Evolutionary conservation across 2,329 filamentous ascomycete species (phyloP).

Genomic region (Plectosphaerella cucumerina): DNA sequence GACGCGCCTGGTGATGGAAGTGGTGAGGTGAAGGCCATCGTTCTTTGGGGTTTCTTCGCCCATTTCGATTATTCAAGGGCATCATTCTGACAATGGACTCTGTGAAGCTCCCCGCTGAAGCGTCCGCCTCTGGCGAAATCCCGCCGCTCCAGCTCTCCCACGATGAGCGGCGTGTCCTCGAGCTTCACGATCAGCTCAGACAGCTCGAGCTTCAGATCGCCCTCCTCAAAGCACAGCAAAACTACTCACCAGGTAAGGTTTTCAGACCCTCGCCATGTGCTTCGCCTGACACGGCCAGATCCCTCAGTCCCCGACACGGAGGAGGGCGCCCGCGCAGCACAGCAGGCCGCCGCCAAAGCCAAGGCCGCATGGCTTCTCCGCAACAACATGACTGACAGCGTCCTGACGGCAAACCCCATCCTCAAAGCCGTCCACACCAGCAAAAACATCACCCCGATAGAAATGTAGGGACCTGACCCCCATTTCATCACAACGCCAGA

Average conservation of each 20-base stretch:
- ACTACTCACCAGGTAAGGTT: conserved; percentile 27
- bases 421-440: conserved; percentile 73
- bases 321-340: conserved; percentile 44
- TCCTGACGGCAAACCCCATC: conserved; percentile 69
- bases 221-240: conserved; percentile 52
- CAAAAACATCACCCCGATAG: conserved; percentile 57
- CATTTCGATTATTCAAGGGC: background rate
- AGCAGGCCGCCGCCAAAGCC: conserved; percentile 65
- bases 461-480: conserved; percentile 51
- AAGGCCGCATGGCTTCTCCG: conserved; percentile 66
- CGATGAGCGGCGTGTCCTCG: conserved; percentile 61
- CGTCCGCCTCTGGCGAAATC: conserved; percentile 4
- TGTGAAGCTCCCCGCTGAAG: too few relatives aligned
- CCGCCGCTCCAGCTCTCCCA: conserved; percentile 54
- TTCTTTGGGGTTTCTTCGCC: background rate
- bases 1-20: too few relatives aligned
- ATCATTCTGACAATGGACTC: background rate
- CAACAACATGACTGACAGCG: conserved; percentile 63
- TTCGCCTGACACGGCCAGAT: background rate
- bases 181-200: conserved; percentile 67
- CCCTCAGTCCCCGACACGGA: background rate
- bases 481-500: background rate
- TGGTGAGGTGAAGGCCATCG: background rate
- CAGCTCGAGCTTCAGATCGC: conserved; percentile 70
- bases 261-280: background rate